Percentiles rank a stretch among this genome's conserved stretches.
Conservation (phyloP, 345 rosid genomes). For the Tarenaya hassleriana region DNA sequence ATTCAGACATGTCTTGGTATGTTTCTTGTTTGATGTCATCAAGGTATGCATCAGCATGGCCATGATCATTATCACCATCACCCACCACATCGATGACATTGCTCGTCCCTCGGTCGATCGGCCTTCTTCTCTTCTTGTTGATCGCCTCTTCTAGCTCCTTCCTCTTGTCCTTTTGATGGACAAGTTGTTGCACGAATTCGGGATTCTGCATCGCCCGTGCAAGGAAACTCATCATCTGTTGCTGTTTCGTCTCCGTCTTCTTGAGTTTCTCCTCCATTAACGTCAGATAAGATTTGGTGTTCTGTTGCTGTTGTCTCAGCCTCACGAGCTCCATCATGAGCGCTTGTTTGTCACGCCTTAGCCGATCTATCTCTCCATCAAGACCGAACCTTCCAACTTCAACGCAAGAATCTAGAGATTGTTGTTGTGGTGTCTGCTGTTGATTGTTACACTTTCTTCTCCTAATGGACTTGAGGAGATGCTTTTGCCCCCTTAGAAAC, state of each 20-base stretch:
- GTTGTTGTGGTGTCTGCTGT: conserved; percentile 36
- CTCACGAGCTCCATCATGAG: conserved; percentile 57
- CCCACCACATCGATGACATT: conserved; percentile 25
- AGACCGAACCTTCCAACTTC: conserved; percentile 60
- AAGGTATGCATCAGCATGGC: conserved; percentile 14
- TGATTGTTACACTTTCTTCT: conserved; percentile 44
- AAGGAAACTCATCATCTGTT: conserved; percentile 65
- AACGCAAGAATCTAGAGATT: conserved; percentile 48
- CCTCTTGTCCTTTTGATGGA: conserved; percentile 41
- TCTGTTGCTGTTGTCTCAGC: conserved; percentile 58
- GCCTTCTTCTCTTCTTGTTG: conserved; percentile 47
- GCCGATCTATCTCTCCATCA: conserved; percentile 49
- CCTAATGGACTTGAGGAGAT: conserved; percentile 53
- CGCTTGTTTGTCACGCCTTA: conserved; percentile 58
- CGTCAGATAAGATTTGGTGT: conserved; percentile 41
- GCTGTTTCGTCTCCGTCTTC: conserved; percentile 55
- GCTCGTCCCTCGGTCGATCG: conserved; percentile 36
- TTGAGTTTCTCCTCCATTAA: conserved; percentile 46
- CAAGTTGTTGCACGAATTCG: conserved; percentile 46
- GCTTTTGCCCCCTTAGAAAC: conserved; percentile 64
- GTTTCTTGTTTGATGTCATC: conserved; percentile 41
- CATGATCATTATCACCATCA: conserved; percentile 7
- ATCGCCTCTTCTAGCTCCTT: conserved; percentile 52
- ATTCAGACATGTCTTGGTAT: conserved; percentile 32
- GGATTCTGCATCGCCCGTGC: conserved; percentile 70